These are phyloP conservation scores for Diversispora eburnea DNA, from an alignment of 192 early-diverging fungal species.

Conservation along the genomic window DNA sequence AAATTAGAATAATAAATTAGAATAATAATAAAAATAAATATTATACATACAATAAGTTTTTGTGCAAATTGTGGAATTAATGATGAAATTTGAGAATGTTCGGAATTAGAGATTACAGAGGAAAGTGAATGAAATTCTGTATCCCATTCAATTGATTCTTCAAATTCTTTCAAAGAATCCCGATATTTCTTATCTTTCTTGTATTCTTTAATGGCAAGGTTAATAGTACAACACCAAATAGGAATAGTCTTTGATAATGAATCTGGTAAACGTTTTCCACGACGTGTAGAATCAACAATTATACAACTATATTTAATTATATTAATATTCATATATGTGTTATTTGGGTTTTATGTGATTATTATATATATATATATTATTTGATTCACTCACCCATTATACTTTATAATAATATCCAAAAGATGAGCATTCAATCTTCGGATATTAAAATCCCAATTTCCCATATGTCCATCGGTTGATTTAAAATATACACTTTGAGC, in stretches of 20 bases:
- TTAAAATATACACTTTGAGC: slow-evolving; percentile 81
- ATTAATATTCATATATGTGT: neutral
- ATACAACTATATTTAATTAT: slow-evolving; percentile 53
- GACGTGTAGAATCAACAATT: slow-evolving; percentile 84
- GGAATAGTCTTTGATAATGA: slow-evolving; percentile 81
- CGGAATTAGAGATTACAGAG: slow-evolving; percentile 60
- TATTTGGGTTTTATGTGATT: neutral
- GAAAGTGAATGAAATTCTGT: slow-evolving; percentile 60
- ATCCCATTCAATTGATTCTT: slow-evolving; percentile 45
- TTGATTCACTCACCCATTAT: slow-evolving; percentile 52
- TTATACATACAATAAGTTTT: slow-evolving; percentile 44
- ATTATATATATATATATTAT: neutral
- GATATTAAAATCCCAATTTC: slow-evolving; percentile 80
- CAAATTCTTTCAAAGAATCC: slow-evolving; percentile 12
- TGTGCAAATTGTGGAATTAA: slow-evolving; percentile 57
- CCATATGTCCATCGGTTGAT: slow-evolving; percentile 89
- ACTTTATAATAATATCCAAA: slow-evolving; percentile 47
- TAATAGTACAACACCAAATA: slow-evolving; percentile 84
- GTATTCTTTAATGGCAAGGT: slow-evolving; percentile 46
- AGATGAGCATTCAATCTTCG: slow-evolving; percentile 77
- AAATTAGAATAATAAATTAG: too few relatives aligned
- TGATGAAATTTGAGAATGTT: slow-evolving; percentile 62
- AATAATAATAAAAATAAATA: neutral
- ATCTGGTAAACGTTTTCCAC: slow-evolving; percentile 84
- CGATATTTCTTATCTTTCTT: too few relatives aligned